phyloP scores from a whole-genome alignment of 2,329 filamentous ascomycete genomes.

The Rhinocladiella mackenziei region DNA sequence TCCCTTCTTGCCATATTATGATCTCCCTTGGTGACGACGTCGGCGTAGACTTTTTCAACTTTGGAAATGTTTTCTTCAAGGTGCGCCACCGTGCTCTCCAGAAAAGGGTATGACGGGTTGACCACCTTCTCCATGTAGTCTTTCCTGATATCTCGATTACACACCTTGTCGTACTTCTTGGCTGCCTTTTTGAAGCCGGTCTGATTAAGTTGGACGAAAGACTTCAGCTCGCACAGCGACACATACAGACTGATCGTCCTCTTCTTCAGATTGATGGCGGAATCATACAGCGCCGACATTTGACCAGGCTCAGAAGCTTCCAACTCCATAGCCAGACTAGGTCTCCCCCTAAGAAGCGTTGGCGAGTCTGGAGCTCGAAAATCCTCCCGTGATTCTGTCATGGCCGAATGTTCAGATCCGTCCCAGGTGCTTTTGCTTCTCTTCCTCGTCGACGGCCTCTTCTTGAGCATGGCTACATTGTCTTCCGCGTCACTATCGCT shows the following conservation, averaged over 20 bases:
- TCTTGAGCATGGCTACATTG: conserved; percentile 28
- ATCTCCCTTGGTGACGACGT: conserved; percentile 78
- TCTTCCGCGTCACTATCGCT: conserved; percentile 37
- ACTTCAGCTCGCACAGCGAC: conserved; percentile 89
- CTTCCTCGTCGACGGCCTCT: conserved; percentile 31
- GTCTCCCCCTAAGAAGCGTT: conserved; percentile 49
- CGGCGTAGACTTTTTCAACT: conserved; percentile 76
- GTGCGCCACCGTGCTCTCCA: conserved; percentile 62
- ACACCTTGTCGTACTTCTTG: conserved; percentile 97
- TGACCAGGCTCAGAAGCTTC: conserved; percentile 79
- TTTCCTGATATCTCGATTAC: conserved; percentile 74
- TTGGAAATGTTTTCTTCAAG: conserved; percentile 68
- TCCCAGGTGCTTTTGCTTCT: conserved; percentile 33
- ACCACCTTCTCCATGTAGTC: conserved; percentile 72
- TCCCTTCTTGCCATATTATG: conserved; percentile 73
- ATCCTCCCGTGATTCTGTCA: conserved; percentile 43
- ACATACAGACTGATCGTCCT: conserved; percentile 84
- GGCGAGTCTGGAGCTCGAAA: conserved; percentile 48
- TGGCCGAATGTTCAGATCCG: conserved; percentile 12
- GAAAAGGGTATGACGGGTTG: conserved; percentile 76
- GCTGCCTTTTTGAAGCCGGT: conserved; percentile 94
- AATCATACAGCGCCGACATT: conserved; percentile 64
- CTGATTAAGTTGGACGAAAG: conserved; percentile 90
- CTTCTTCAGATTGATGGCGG: conserved; percentile 85
- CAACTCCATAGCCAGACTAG: conserved; percentile 51